Conservation (phyloP, 192 early-diverging fungal genomes). For the Funneliformis mosseae region DNA sequence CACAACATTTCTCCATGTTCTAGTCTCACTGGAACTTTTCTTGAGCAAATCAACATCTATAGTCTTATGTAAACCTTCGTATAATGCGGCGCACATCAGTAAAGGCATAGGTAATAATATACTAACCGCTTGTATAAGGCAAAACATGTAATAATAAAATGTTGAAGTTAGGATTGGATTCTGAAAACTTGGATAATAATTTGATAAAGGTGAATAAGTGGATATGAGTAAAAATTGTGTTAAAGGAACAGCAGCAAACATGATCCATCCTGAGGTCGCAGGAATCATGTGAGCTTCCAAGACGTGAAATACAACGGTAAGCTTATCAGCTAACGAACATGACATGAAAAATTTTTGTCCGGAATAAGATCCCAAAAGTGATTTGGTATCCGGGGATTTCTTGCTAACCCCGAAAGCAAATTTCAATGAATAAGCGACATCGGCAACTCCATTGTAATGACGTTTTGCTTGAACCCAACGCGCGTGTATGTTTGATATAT, state of each 20-base stretch:
- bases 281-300: slow-evolving; percentile 57
- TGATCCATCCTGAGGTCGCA: slow-evolving; percentile 54
- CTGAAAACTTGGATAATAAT: slow-evolving; percentile 24
- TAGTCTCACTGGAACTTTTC: slow-evolving; percentile 42
- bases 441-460: slow-evolving; percentile 75
- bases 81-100: slow-evolving; percentile 44
- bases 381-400: not conserved
- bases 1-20: slow-evolving; percentile 39
- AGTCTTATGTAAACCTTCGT: slow-evolving; percentile 48
- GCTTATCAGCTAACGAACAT: slow-evolving; percentile 39
- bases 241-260: slow-evolving; percentile 54
- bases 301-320: slow-evolving; percentile 46
- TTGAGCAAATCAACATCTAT: slow-evolving; percentile 46
- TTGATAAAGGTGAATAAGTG: slow-evolving; percentile 12
- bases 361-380: not conserved
- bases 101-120: slow-evolving; percentile 48
- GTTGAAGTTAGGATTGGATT: slow-evolving; percentile 47
- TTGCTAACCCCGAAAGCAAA: slow-evolving; percentile 8
- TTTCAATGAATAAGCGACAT: slow-evolving; percentile 62
- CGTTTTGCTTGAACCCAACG: slow-evolving; percentile 73
- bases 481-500: slow-evolving; percentile 55
- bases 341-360: slow-evolving; percentile 17
- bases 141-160: slow-evolving; percentile 46
- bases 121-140: slow-evolving; percentile 44
- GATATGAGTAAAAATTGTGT: slow-evolving; percentile 47